Conservation (phyloP, 495 filamentous ascomycete genomes). For the Cryomyces antarcticus region DNA sequence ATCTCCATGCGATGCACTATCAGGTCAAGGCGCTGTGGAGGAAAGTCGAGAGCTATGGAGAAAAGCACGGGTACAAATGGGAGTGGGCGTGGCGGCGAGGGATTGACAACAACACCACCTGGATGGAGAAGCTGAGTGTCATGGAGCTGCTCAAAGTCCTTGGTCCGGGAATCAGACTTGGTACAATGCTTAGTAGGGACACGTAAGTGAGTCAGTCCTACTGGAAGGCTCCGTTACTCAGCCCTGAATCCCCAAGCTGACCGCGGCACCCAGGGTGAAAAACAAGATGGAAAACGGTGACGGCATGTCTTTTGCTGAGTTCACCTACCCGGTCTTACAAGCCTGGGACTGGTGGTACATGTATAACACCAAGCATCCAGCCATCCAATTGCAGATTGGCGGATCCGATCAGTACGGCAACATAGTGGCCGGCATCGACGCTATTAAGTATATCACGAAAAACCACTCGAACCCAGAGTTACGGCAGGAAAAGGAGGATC, state of each 20-base stretch:
- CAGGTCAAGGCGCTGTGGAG: constrained; percentile 63
- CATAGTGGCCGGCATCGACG: constrained; percentile 76
- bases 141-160: constrained; percentile 52
- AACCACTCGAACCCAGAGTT: constrained; percentile 18
- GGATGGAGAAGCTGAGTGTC: constrained; percentile 51
- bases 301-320: constrained; percentile 87
- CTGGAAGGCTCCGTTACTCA: background rate
- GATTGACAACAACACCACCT: constrained; percentile 57
- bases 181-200: constrained; percentile 73
- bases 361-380: constrained; percentile 30
- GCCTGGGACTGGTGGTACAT: constrained; percentile 94
- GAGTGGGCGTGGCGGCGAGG: constrained; percentile 41
- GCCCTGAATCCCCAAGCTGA: background rate
- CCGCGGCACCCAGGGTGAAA: constrained; percentile 40
- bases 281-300: constrained; percentile 57
- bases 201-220: constrained; percentile 39
- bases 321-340: constrained; percentile 81
- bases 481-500: constrained; percentile 8
- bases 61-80: constrained; percentile 13
- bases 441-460: constrained; percentile 48
- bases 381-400: constrained; percentile 65
- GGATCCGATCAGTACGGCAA: constrained; percentile 95
- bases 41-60: constrained; percentile 43
- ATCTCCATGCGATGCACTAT: constrained; percentile 55
- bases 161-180: constrained; percentile 51